Conservation (phyloP, 2,329 filamentous ascomycete genomes). For the Arachnomyces sp. region DNA sequence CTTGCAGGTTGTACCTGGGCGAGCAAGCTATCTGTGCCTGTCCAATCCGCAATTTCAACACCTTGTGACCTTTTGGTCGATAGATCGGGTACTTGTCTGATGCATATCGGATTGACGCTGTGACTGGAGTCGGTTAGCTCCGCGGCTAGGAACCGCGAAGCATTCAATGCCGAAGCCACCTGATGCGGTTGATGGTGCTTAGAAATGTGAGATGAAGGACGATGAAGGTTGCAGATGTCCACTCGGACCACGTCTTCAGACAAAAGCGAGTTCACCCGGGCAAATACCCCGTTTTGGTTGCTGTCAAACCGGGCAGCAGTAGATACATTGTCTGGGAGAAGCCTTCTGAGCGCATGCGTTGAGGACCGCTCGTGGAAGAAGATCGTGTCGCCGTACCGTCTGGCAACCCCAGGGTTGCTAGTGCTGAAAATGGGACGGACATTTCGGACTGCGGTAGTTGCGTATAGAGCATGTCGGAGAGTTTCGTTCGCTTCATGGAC, state of each 20-base stretch:
- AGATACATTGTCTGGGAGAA: slow-evolving; percentile 1
- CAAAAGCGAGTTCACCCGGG: background rate
- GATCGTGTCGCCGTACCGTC: background rate
- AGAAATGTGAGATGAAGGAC: background rate
- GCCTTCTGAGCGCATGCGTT: background rate
- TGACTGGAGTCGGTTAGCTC: background rate
- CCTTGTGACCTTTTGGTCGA: background rate
- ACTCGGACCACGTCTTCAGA: background rate
- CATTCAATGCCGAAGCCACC: background rate
- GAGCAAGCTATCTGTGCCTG: background rate
- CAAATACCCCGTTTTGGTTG: background rate
- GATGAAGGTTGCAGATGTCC: background rate
- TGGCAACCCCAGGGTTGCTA: background rate
- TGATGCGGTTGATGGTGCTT: background rate
- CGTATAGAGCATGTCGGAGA: background rate
- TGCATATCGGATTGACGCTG: background rate
- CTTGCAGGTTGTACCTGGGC: slow-evolving; percentile 1
- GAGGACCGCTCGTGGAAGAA: background rate
- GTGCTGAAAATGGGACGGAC: background rate
- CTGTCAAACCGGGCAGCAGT: background rate
- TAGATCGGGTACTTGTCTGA: background rate
- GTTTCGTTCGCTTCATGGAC: background rate
- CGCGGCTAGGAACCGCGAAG: background rate
- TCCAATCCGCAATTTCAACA: slow-evolving; percentile 1
- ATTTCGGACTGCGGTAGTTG: background rate